Percentiles rank a stretch among this genome's conserved stretches.
Conservation (phyloP, 768 basidiomycete species). For the Pseudohyphozyma bogoriensis region DNA sequence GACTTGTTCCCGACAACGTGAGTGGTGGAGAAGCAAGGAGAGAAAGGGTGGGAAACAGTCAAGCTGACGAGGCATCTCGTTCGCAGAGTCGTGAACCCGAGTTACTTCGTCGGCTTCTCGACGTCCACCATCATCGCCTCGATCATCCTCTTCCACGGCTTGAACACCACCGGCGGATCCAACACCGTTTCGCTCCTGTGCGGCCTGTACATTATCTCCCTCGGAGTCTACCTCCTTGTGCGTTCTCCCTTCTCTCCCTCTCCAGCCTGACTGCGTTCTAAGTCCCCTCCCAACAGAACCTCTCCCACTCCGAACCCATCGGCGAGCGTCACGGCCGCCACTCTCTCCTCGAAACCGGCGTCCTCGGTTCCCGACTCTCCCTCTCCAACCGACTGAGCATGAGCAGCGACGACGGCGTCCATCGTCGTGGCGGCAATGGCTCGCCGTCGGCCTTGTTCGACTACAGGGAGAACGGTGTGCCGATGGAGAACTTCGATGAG, state of each 20-base stretch:
- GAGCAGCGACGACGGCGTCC: conserved; percentile 5
- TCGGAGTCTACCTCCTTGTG: conserved; percentile 82
- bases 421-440: neutral
- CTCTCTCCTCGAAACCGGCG: conserved; percentile 12
- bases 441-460: conserved; percentile 12
- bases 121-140: conserved; percentile 87
- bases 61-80: neutral
- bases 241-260: neutral
- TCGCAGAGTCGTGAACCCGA: conserved; percentile 15
- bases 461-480: conserved; percentile 8
- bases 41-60: rapidly evolving
- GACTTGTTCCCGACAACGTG: conserved; percentile 25
- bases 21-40: neutral
- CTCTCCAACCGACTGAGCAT: conserved; percentile 14
- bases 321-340: conserved; percentile 30
- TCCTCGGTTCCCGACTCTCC: conserved; percentile 8
- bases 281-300: too few relatives aligned
- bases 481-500: conserved; percentile 12
- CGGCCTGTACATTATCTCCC: conserved; percentile 85
- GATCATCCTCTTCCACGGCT: conserved; percentile 91
- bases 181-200: conserved; percentile 78
- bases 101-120: conserved; percentile 90
- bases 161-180: conserved; percentile 73
- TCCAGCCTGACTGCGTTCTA: too few relatives aligned
- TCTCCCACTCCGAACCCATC: conserved; percentile 22